Evolutionary conservation across 108 stramenopile species (phyloP), one percentile per base, ranked within the genome.

Genomic region (Skeletonema marinoi): DNA sequence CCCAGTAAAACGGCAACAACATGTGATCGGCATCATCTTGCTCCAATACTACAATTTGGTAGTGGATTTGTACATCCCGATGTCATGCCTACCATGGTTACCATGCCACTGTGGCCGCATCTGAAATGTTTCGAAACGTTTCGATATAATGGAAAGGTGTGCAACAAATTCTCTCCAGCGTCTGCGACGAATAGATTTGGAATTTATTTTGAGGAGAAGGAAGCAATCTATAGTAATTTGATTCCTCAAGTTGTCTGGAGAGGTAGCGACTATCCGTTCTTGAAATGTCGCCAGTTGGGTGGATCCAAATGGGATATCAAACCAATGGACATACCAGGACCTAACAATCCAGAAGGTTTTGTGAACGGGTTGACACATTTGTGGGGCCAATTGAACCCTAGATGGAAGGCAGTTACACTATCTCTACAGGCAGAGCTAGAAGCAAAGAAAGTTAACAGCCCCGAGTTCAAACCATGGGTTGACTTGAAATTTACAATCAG

Each of bases 401-500:
- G 83, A 65, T 84, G 83, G 83, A 79, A 60, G 51, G 83, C 78
- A 6, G 74, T 84, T 12, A 13, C 65, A 0, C 48, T 78, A 10
- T 76, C 83, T 14, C 59, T 75, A 12, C 68, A 80, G 63, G 83
- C 83, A 32, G 78, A 80, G 64, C 19, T 36, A 5, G 78, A 76
- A 7, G 78, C 69, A 41, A 35, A 56, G n/a, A 9, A 19, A 1
- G 12, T n/a, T 33, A 54, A 65, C 62, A 29, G 46, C 17, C 19
- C 32, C 8, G 9, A 46, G 25, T 13, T 82, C 10, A 29, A 39
- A 41, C 75, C 82, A 2, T 83, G 82, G 82, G 65, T 46, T 35
- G 70, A 91, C 60, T 73, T 88, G 46, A 87, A 91, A 70, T 91
- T 91, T 81, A 82, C 86, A 1, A 73, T 59, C 54, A 65, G 81